Percentiles rank a stretch among this genome's conserved stretches.
These are phyloP conservation scores for Thermomucor indicae-seudaticae DNA, from an alignment of 371 early-diverging fungal genomes.

Conservation along the genomic window DNA sequence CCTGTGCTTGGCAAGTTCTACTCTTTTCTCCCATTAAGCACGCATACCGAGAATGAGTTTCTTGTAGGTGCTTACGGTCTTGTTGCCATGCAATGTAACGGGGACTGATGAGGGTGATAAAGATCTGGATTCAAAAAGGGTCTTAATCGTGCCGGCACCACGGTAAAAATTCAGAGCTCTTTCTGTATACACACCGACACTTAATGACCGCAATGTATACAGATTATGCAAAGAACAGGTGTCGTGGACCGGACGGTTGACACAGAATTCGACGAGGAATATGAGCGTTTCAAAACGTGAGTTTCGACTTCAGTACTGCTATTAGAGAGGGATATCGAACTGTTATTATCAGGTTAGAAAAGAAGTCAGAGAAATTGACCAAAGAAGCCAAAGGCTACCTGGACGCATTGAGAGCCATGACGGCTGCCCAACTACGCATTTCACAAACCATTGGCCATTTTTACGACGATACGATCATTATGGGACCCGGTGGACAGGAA, in stretches of 20 bases:
- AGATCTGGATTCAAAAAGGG: slow-evolving; percentile 86
- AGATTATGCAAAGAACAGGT: slow-evolving; percentile 73
- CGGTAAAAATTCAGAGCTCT: slow-evolving; percentile 44
- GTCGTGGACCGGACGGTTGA: slow-evolving; percentile 78
- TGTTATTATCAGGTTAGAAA: slow-evolving; percentile 51
- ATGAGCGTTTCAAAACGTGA: slow-evolving; percentile 75
- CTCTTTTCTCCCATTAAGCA: background rate
- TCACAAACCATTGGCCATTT: slow-evolving; percentile 75
- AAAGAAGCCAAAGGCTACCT: slow-evolving; percentile 94
- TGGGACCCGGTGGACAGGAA: slow-evolving; percentile 47
- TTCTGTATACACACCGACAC: background rate
- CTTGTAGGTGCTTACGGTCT: slow-evolving; percentile 3
- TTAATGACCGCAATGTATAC: background rate
- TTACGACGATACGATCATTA: slow-evolving; percentile 50
- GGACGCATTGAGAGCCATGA: slow-evolving; percentile 66
- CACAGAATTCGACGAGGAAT: slow-evolving; percentile 84
- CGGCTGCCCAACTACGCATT: slow-evolving; percentile 77
- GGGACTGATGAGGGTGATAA: background rate
- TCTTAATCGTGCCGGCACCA: slow-evolving; percentile 78
- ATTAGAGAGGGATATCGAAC: background rate
- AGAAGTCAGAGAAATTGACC: slow-evolving; percentile 80
- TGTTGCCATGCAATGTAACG: background rate
- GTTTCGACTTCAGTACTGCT: slow-evolving; percentile 3
- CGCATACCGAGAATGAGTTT: slow-evolving; percentile 4
- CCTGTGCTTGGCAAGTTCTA: too few species aligned